Percentiles rank a stretch among this genome's conserved stretches.
Evolutionary conservation across 768 basidiomycete species (phyloP).

Genomic region (Albatrellus ellisii): DNA sequence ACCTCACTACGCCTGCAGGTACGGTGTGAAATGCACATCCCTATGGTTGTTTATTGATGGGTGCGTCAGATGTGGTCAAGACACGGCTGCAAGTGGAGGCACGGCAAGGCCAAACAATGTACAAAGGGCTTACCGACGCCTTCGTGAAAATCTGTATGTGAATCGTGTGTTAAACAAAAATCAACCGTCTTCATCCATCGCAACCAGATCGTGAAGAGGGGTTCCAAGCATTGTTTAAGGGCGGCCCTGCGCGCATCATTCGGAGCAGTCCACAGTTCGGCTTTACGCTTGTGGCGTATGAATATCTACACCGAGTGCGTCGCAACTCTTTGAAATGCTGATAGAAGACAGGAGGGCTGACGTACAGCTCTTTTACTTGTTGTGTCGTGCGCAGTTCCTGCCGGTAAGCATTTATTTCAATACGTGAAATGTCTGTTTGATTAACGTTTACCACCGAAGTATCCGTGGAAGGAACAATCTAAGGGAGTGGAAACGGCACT

Average conservation of each 20-base stretch:
- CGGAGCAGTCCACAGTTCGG: conserved; percentile 92
- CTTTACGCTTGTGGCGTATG: conserved; percentile 78
- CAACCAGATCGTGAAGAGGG: conserved; percentile 74
- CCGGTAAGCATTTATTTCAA: conserved; percentile 10
- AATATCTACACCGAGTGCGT: conserved; percentile 51
- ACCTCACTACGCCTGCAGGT: conserved; percentile 87
- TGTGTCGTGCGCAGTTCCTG: conserved; percentile 4
- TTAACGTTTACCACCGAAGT: conserved; percentile 31
- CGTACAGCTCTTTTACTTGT: not conserved
- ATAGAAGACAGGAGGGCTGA: not conserved
- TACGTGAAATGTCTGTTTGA: conserved; percentile 5
- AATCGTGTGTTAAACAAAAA: not conserved
- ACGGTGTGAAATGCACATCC: conserved; percentile 13
- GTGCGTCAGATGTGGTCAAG: conserved; percentile 80
- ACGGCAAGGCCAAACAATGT: conserved; percentile 78
- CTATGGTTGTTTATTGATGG: conserved; percentile 10
- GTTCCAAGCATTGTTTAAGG: conserved; percentile 82
- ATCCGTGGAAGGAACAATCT: conserved; percentile 67
- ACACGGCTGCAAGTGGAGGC: conserved; percentile 92
- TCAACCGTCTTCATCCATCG: not conserved
- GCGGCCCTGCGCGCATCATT: conserved; percentile 77
- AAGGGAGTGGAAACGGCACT: conserved; percentile 57
- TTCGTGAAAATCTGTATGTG: conserved; percentile 79
- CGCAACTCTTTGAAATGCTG: not conserved
- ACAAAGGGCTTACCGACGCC: conserved; percentile 83